These are phyloP conservation scores for Stagonosporopsis cucurbitacearum DNA, from an alignment of 2,329 filamentous ascomycete genomes.

Conservation along the genomic window DNA sequence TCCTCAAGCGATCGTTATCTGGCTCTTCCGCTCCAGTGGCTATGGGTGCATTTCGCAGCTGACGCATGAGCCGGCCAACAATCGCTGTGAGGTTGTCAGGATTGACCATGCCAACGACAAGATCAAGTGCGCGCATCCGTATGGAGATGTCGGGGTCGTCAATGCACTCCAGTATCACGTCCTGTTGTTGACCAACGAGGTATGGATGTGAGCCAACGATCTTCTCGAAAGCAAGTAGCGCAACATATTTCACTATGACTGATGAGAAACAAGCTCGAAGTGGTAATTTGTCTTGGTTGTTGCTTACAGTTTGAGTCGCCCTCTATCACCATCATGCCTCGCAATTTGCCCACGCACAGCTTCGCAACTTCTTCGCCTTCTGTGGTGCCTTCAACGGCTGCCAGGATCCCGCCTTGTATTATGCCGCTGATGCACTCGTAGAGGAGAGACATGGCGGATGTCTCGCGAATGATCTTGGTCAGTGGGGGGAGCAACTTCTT, in stretches of 20 bases:
- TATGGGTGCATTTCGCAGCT: conserved; percentile 73
- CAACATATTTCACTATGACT: conserved; percentile 88
- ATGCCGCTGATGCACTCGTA: conserved; percentile 99
- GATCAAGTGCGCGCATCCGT: conserved; percentile 85
- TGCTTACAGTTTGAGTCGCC: conserved; percentile 87
- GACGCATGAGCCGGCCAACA: conserved; percentile 84
- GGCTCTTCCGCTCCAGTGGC: conserved; percentile 55
- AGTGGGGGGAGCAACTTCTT: conserved; percentile 90
- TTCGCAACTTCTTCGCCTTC: conserved; percentile 91
- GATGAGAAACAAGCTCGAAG: conserved; percentile 1
- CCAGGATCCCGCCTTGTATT: conserved; percentile 93
- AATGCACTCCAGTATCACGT: conserved; percentile 95
- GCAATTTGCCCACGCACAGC: conserved; percentile 88
- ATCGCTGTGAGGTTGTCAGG: conserved; percentile 83
- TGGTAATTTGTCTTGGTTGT: conserved; percentile 20
- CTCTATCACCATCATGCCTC: conserved; percentile 92
- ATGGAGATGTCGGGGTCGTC: conserved; percentile 97
- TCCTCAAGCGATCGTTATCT: conserved; percentile 55
- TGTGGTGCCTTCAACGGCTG: conserved; percentile 76
- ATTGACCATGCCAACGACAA: conserved; percentile 93
- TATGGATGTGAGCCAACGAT: conserved; percentile 88
- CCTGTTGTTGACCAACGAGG: conserved; percentile 89
- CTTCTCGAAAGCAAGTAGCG: conserved; percentile 91
- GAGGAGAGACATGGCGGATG: conserved; percentile 94
- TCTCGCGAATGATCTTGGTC: conserved; percentile 91